Evolutionary conservation across 345 rosid species (phyloP).

Genomic region (Populus alba): DNA sequence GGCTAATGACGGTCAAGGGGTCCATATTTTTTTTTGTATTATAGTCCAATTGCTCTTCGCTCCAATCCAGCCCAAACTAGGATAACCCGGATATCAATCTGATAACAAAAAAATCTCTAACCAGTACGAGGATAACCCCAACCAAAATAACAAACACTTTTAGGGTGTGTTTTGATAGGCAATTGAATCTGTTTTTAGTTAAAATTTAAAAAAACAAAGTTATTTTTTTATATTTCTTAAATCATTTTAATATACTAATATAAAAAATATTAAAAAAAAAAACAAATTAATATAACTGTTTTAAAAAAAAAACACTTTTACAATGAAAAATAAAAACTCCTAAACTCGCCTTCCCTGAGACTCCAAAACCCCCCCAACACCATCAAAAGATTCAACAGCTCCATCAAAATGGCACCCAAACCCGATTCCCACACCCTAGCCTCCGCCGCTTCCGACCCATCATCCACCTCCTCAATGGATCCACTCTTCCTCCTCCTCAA

Average conservation of each 20-base stretch:
- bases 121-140: not conserved
- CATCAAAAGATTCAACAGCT: not conserved
- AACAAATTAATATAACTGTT: no score
- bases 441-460: not conserved
- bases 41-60: not conserved
- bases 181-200: no score
- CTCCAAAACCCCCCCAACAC: not conserved
- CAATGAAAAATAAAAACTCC: not conserved
- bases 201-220: no score
- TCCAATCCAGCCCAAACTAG: not conserved
- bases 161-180: no score
- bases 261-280: no score
- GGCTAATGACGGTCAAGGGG: no score
- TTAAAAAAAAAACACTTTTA: no score
- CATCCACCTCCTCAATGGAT: constrained; percentile 37
- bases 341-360: no score
- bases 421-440: not conserved
- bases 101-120: not conserved
- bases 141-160: not conserved
- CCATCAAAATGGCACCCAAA: constrained; percentile 7
- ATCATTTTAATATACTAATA: no score
- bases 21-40: not conserved
- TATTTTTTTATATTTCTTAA: no score
- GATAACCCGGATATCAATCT: not conserved
- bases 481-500: constrained; percentile 66